phyloP scores from a whole-genome alignment of 495 filamentous ascomycete genomes.

The Letharia lupina region DNA sequence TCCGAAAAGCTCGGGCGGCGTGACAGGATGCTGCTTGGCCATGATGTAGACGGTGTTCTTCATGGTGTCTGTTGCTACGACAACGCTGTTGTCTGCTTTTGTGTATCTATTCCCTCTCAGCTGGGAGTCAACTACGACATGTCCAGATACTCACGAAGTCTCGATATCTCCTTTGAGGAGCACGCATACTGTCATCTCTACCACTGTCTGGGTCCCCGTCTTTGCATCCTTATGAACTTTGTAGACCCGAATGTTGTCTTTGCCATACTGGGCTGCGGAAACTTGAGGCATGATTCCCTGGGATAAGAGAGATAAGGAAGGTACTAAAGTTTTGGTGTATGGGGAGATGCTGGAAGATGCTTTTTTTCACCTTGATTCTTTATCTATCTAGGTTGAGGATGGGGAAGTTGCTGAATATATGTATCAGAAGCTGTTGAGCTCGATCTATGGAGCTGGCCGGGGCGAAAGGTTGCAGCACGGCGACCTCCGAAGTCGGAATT shows the following conservation, averaged over 20 bases:
- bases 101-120: conserved; percentile 58
- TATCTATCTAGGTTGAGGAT: not conserved
- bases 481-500: conserved; percentile 12
- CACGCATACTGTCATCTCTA: conserved; percentile 90
- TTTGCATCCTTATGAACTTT: conserved; percentile 77
- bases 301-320: not conserved
- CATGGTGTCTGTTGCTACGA: conserved; percentile 95
- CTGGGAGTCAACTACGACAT: not conserved
- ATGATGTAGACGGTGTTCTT: conserved; percentile 96
- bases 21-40: conserved; percentile 88
- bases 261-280: conserved; percentile 75
- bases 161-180: conserved; percentile 88
- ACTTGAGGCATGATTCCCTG: conserved; percentile 35
- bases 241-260: conserved; percentile 97
- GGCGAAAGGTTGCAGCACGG: conserved; percentile 16
- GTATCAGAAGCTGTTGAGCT: not conserved
- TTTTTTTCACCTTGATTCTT: not conserved
- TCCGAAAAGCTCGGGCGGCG: conserved; percentile 87
- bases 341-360: not conserved
- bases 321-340: not conserved
- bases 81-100: conserved; percentile 83
- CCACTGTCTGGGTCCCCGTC: conserved; percentile 71
- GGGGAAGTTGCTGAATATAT: conserved; percentile 5
- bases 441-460: conserved; percentile 8
- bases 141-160: conserved; percentile 53